A percentile compares a stretch with the other conserved stretches of the same genome.
Evolutionary conservation across 257 asterid genomes (phyloP).

Genomic region (Linaria vulgaris): DNA sequence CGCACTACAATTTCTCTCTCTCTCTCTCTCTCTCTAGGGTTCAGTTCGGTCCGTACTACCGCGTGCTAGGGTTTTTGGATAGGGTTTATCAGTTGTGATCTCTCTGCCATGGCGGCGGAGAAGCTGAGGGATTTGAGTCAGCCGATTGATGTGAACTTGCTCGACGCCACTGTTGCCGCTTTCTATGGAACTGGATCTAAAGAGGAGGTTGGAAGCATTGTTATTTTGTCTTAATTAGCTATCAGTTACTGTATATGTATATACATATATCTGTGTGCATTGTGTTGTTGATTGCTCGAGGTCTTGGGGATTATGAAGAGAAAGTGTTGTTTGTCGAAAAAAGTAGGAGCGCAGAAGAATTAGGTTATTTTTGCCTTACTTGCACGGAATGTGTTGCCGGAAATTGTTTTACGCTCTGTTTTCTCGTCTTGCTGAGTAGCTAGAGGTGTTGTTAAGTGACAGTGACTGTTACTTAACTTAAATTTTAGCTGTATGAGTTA

Average conservation of each 20-base stretch:
- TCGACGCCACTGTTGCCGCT: conserved; percentile 90
- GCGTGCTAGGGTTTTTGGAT: conserved; percentile 44
- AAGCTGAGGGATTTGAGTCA: conserved; percentile 84
- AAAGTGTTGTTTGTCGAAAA: background rate
- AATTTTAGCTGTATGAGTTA: conserved; percentile 1
- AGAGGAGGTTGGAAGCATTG: conserved; percentile 67
- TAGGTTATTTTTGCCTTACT: background rate
- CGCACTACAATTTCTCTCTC: conserved; percentile 8
- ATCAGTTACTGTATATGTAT: conserved; percentile 6
- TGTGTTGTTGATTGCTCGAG: conserved; percentile 2
- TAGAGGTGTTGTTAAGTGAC: too few relatives aligned
- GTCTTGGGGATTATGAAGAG: conserved; percentile 1
- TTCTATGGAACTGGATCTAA: conserved; percentile 98
- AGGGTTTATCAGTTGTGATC: conserved; percentile 25
- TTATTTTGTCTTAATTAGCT: conserved; percentile 1
- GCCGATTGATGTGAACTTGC: conserved; percentile 82
- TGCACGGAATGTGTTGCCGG: too few relatives aligned
- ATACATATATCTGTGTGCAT: background rate
- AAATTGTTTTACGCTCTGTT: background rate
- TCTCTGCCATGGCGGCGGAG: conserved; percentile 78
- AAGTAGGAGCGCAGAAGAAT: background rate
- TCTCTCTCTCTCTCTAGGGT: conserved; percentile 25
- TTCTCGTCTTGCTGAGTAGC: too few relatives aligned
- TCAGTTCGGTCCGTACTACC: conserved; percentile 16
- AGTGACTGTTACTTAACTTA: background rate